These are phyloP conservation scores for Ilex aquifolium DNA, from an alignment of 257 asterid genomes.

Conservation along the genomic window DNA sequence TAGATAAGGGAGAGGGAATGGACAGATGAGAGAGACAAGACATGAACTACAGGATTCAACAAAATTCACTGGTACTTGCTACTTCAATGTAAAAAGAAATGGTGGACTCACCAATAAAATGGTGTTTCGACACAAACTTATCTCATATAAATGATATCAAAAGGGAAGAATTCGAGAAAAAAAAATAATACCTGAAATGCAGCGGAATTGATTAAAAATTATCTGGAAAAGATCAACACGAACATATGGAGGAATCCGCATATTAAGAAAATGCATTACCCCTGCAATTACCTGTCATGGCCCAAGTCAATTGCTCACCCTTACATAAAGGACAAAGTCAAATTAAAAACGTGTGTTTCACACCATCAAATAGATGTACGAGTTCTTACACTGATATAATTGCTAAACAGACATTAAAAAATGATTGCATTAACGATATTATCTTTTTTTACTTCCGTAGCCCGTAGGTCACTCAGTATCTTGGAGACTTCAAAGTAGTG, in stretches of 20 bases:
- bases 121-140: too few relatives aligned
- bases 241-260: constrained; percentile 15
- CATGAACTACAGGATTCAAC: too few relatives aligned
- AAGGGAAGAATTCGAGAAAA: background rate
- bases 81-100: too few relatives aligned
- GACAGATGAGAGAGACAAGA: too few relatives aligned
- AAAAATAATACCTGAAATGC: constrained; percentile 13
- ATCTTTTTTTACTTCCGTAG: background rate
- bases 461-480: background rate
- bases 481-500: background rate
- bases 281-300: constrained; percentile 12
- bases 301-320: background rate
- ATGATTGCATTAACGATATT: background rate
- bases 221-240: constrained; percentile 19
- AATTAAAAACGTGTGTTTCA: background rate
- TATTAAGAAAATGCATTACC: constrained; percentile 10
- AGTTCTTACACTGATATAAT: background rate
- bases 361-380: background rate
- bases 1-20: too few relatives aligned
- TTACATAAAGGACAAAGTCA: background rate
- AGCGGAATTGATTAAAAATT: constrained; percentile 9
- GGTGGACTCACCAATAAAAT: too few relatives aligned
- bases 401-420: background rate
- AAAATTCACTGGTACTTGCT: too few relatives aligned
- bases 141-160: background rate